Evolutionary conservation across 2,329 filamentous ascomycete genomes (phyloP).

Genomic region (Colletotrichum musicola): DNA sequence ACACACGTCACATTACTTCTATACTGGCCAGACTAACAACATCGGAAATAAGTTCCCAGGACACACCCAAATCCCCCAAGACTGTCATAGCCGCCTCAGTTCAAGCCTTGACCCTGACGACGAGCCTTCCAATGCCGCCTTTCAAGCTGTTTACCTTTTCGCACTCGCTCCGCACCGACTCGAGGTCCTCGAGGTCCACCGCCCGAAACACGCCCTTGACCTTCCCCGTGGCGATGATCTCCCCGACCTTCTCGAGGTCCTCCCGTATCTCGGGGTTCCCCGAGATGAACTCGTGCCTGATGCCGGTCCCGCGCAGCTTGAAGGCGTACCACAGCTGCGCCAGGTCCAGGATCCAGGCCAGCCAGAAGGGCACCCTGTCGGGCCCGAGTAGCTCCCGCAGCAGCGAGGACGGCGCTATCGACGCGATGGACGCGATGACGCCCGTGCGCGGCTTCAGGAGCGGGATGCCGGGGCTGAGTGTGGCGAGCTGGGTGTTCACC

Average conservation of each 20-base stretch:
- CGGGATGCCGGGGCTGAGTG: constrained; percentile 54
- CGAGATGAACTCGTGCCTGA: constrained; percentile 60
- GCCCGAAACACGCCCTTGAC: constrained; percentile 57
- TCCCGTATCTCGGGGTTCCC: constrained; percentile 55
- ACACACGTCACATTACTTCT: too few species aligned
- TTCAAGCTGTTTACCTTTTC: constrained; percentile 54
- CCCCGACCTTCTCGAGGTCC: constrained; percentile 57
- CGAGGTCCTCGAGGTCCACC: constrained; percentile 57
- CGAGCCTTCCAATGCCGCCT: constrained; percentile 58
- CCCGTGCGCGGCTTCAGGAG: constrained; percentile 53
- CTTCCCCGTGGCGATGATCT: constrained; percentile 56
- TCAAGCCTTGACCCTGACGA: constrained; percentile 47
- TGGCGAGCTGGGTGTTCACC: constrained; percentile 60
- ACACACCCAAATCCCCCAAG: too few species aligned
- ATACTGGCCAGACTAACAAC: too few species aligned
- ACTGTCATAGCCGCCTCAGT: neutral
- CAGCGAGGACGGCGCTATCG: constrained; percentile 49
- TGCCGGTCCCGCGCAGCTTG: constrained; percentile 57
- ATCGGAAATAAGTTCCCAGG: too few species aligned
- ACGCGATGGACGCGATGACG: constrained; percentile 56
- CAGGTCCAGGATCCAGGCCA: constrained; percentile 51
- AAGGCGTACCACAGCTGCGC: constrained; percentile 56
- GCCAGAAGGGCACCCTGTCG: constrained; percentile 50
- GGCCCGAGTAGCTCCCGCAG: constrained; percentile 49
- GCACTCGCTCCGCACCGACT: constrained; percentile 56